Conservation (phyloP, 352 stramenopile genomes). For the Saprolegnia diclina region DNA sequence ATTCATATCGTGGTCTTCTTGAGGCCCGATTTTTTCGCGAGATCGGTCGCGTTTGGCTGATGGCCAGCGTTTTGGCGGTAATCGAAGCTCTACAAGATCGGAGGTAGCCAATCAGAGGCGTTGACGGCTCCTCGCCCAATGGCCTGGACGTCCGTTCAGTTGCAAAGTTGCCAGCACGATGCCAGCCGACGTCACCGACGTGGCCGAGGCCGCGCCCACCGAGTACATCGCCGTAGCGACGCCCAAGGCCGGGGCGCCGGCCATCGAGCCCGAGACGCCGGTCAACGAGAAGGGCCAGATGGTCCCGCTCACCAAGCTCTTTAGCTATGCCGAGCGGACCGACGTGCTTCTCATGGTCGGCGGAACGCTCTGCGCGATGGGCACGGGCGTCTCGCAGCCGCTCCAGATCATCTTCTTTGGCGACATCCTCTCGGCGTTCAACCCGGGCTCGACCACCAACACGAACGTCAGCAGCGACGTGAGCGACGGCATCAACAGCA, state of each 20-base stretch:
- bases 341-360: constrained; percentile 7
- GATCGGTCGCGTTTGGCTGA: background rate
- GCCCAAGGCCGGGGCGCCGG: background rate
- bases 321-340: constrained; percentile 17
- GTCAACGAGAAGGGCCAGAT: background rate
- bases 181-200: background rate
- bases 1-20: background rate
- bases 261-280: background rate
- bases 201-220: background rate
- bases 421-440: constrained; percentile 31
- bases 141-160: too few relatives aligned
- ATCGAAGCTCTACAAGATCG: background rate
- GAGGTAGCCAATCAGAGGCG: background rate
- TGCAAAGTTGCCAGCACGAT: too few relatives aligned
- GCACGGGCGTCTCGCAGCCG: constrained; percentile 23
- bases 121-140: background rate
- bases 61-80: background rate
- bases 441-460: constrained; percentile 31
- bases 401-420: constrained; percentile 26
- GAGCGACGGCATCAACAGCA: constrained; percentile 20
- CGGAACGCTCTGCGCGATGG: constrained; percentile 19
- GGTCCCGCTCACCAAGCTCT: constrained; percentile 29
- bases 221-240: constrained; percentile 1
- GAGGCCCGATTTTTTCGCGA: background rate
- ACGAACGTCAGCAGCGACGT: constrained; percentile 25